A percentile compares a stretch with the other conserved stretches of the same genome.
phyloP scores from a whole-genome alignment of 2,329 filamentous ascomycete genomes.

The Neopestalotiopsis rosae region DNA sequence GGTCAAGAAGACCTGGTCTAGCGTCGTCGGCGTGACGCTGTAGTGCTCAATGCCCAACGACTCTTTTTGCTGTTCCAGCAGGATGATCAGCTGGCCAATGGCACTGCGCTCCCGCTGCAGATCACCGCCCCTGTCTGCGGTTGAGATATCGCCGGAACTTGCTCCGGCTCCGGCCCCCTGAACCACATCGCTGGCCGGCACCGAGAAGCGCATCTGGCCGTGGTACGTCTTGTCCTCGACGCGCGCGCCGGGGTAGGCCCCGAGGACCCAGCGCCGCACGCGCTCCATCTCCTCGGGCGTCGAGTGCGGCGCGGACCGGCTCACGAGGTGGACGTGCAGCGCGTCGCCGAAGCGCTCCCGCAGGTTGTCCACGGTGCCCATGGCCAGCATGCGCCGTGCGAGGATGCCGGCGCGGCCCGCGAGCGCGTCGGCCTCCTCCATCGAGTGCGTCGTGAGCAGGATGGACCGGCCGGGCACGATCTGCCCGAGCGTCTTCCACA shows the following conservation, averaged over 20 bases:
- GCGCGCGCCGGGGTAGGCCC: slow-evolving; percentile 65
- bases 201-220: slow-evolving; percentile 85
- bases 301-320: slow-evolving; percentile 76
- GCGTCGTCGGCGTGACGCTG: slow-evolving; percentile 82
- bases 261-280: slow-evolving; percentile 70
- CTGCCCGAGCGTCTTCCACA: slow-evolving; percentile 85
- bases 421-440: slow-evolving; percentile 93
- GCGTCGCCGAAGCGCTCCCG: slow-evolving; percentile 77
- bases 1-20: slow-evolving; percentile 88
- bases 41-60: slow-evolving; percentile 81
- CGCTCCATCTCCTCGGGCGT: slow-evolving; percentile 68
- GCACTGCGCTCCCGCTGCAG: slow-evolving; percentile 55
- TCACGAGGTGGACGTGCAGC: slow-evolving; percentile 82
- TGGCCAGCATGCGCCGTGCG: slow-evolving; percentile 82
- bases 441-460: slow-evolving; percentile 88
- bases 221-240: slow-evolving; percentile 80
- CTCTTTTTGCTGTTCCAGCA: slow-evolving; percentile 74
- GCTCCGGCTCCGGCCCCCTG: slow-evolving; percentile 18
- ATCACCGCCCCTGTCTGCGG: slow-evolving; percentile 75
- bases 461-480: slow-evolving; percentile 81
- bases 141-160: slow-evolving; percentile 60
- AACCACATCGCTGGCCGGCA: slow-evolving; percentile 58
- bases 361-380: slow-evolving; percentile 77
- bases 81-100: slow-evolving; percentile 72
- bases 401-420: slow-evolving; percentile 86